Conservation (phyloP, 2,329 filamentous ascomycete genomes). For the Calonectria pseudoturangicola region DNA sequence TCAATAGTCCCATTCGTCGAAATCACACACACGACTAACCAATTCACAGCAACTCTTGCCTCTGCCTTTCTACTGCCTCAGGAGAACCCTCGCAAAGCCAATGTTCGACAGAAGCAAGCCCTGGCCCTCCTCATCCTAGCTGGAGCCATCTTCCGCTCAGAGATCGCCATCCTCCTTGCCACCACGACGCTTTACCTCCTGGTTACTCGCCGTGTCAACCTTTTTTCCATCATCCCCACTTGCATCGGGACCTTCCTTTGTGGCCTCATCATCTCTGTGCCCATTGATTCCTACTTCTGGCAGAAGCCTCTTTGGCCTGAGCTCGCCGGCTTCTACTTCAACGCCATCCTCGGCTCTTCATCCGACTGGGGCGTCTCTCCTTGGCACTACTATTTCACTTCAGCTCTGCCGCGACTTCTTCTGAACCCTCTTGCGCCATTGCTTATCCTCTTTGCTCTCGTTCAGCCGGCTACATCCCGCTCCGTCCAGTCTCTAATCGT, state of each 20-base stretch:
- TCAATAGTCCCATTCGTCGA: neutral
- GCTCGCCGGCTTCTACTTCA: slow-evolving; percentile 91
- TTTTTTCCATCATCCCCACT: slow-evolving; percentile 77
- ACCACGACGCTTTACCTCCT: slow-evolving; percentile 81
- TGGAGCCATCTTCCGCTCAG: slow-evolving; percentile 90
- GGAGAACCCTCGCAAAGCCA: slow-evolving; percentile 52
- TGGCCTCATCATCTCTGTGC: slow-evolving; percentile 81
- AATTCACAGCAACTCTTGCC: slow-evolving; percentile 77
- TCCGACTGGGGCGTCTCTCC: slow-evolving; percentile 92
- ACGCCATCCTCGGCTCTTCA: slow-evolving; percentile 88
- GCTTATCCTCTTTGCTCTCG: slow-evolving; percentile 72
- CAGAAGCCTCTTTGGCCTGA: slow-evolving; percentile 92
- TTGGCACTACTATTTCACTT: slow-evolving; percentile 90
- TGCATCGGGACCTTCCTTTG: slow-evolving; percentile 79
- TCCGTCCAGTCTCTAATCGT: slow-evolving; percentile 71
- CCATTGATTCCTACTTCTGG: slow-evolving; percentile 96
- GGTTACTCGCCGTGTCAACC: slow-evolving; percentile 69
- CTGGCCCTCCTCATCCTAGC: slow-evolving; percentile 86
- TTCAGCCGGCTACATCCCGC: slow-evolving; percentile 66
- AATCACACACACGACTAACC: slow-evolving; percentile 1
- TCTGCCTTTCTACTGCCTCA: slow-evolving; percentile 67
- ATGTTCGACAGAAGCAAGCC: slow-evolving; percentile 75
- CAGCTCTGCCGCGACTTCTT: slow-evolving; percentile 87
- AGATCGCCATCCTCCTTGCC: slow-evolving; percentile 87
- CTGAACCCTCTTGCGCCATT: slow-evolving; percentile 83